Base-by-base conservation (phyloP, 441 rosid species). In the Pelargonium cotyledonis region DNA sequence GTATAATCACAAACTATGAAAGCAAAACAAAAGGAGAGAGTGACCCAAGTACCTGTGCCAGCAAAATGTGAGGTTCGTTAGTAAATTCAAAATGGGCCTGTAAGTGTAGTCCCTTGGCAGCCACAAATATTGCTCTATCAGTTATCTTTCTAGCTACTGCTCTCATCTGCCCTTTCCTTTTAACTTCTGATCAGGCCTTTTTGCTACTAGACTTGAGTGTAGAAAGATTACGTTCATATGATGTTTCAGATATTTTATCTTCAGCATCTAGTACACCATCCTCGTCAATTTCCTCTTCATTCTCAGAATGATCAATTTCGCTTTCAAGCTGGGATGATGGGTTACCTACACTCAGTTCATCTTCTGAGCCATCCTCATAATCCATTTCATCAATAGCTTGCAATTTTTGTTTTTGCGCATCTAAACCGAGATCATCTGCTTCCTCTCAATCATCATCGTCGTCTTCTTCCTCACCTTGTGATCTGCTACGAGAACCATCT, bases 351-450 rank as follows among this genome's bases (percentile, higher is more conserved):
- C 2, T 23, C 26, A 23, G 26, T 23, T 76, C 94, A 44, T 83
- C 63, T 60, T 60, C 91, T 47, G 79, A 77, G 67, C 70, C 80
- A 65, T 89, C 96, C 55, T 90, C 99, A 71, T 95, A 92, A 68
- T 95, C 96, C 86, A 82, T 75, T 79, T 85, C 99, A 80, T 95
- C 97, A 19, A 68, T 79, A 15, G 74, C 83, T 79, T 81, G 91
- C 65, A 65, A 72, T 78, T 81, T 92, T 58, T 63, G 81, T 75
- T 86, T 95, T 77, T 85, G 78, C 38, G 85, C 96, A 84, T 95
- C 97, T 78, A 83, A 75, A 76, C 91, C 98, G 67, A 95, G 90
- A 86, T 92, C 99, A 69, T 92, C 97, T 18, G 72, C 88, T 57
- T 77, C 88, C 73, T 82, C 83, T 70, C 77, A 86, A 68, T 77